Percentiles rank a stretch among this genome's conserved stretches.
These are phyloP conservation scores for Adansonia rubrostipa DNA, from an alignment of 441 rosid genomes.

Conservation along the genomic window DNA sequence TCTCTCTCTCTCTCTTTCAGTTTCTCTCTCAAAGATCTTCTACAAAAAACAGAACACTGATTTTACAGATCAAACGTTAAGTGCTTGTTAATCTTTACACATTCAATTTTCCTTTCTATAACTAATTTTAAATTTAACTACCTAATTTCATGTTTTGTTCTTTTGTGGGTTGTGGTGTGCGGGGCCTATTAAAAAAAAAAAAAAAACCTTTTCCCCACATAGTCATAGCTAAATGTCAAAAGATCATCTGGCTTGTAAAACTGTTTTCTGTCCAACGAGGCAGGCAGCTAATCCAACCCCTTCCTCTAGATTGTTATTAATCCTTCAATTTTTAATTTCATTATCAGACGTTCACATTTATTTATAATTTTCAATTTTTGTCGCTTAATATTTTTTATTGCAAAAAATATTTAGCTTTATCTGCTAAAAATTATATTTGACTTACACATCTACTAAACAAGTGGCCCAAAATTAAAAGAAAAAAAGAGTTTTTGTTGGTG, in stretches of 20 bases:
- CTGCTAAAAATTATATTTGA: constrained; percentile 11
- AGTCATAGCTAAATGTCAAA: constrained; percentile 40
- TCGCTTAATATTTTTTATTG: not conserved
- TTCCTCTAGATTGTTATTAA: not conserved
- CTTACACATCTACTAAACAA: not conserved
- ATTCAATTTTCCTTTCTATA: not conserved
- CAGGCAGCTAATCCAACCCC: not conserved
- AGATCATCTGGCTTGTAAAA: constrained; percentile 48
- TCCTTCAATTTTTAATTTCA: not conserved
- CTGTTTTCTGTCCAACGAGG: constrained; percentile 47
- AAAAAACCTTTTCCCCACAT: not conserved
- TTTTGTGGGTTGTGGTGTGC: constrained; percentile 9
- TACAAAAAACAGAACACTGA: constrained; percentile 60
- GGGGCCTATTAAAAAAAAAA: constrained; percentile 28
- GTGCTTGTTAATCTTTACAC: constrained; percentile 12
- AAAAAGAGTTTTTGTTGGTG: not conserved
- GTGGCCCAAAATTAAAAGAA: not conserved
- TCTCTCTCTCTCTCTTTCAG: constrained; percentile 23
- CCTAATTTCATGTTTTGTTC: constrained; percentile 1
- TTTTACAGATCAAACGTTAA: constrained; percentile 40
- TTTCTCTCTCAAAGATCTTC: constrained; percentile 39
- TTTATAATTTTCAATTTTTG: not conserved
- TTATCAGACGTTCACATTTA: not conserved
- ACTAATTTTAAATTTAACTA: not conserved
- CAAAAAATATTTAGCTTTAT: not conserved